phyloP scores from a whole-genome alignment of 768 basidiomycete genomes.

The Tricholoma hemisulphureum region DNA sequence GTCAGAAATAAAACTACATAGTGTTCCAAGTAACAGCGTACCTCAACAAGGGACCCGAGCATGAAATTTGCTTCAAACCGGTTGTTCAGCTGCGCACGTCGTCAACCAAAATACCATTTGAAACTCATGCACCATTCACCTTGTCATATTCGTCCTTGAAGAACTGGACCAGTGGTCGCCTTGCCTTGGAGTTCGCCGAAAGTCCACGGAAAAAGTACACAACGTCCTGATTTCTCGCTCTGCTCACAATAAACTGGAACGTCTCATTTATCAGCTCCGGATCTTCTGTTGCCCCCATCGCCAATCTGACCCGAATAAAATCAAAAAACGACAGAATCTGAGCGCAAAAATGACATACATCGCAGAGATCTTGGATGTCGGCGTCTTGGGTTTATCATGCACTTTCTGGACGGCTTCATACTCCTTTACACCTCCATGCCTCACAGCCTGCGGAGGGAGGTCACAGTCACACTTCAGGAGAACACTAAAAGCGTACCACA shows the following conservation, averaged over 20 bases:
- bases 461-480: neutral
- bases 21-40: constrained; percentile 29
- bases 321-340: neutral
- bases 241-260: constrained; percentile 54
- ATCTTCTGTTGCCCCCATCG: constrained; percentile 62
- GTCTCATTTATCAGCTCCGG: constrained; percentile 57
- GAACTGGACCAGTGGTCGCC: constrained; percentile 55
- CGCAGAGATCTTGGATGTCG: constrained; percentile 67
- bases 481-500: constrained; percentile 39
- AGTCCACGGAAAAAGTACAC: constrained; percentile 63
- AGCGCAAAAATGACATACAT: constrained; percentile 44
- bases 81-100: constrained; percentile 50
- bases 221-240: constrained; percentile 61
- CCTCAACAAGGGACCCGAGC: constrained; percentile 52
- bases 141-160: constrained; percentile 68
- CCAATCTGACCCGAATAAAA: constrained; percentile 43
- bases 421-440: constrained; percentile 70
- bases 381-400: constrained; percentile 70
- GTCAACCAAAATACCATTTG: neutral
- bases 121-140: constrained; percentile 41
- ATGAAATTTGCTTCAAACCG: constrained; percentile 71
- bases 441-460: constrained; percentile 51
- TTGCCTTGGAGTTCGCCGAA: constrained; percentile 51
- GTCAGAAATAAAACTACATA: constrained; percentile 26
- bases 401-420: constrained; percentile 71